These are phyloP conservation scores for Hibiscus syriacus DNA, from an alignment of 345 rosid species.

Conservation along the genomic window DNA sequence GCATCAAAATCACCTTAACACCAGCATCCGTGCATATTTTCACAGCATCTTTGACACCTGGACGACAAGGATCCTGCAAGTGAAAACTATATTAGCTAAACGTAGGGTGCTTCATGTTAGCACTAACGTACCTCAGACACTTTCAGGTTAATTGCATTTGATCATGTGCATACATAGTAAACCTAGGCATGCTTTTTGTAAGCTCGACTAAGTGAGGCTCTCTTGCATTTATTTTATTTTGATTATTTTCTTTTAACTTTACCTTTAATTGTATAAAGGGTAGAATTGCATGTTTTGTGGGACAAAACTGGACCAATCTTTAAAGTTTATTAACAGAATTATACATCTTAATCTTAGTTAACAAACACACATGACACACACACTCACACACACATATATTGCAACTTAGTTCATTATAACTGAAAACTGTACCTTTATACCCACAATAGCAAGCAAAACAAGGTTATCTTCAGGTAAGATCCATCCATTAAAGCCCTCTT, in stretches of 20 bases:
- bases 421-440: conserved; percentile 67
- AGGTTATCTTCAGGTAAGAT: conserved; percentile 82
- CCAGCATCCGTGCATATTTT: conserved; percentile 71
- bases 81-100: conserved; percentile 7
- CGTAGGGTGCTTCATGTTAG: no score
- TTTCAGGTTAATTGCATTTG: neutral
- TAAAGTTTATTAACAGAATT: neutral
- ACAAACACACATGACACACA: no score
- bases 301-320: neutral
- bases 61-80: conserved; percentile 93
- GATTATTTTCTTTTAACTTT: neutral
- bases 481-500: conserved; percentile 60
- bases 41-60: conserved; percentile 79
- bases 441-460: conserved; percentile 84
- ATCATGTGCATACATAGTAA: neutral
- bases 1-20: conserved; percentile 53
- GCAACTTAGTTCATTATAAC: neutral
- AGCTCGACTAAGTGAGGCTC: neutral
- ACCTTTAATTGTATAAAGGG: neutral
- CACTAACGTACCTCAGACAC: neutral
- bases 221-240: neutral
- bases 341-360: neutral
- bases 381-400: neutral
- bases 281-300: neutral
- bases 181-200: neutral